Percentiles rank a stretch among this genome's conserved stretches.
Conservation (phyloP, 2,329 filamentous ascomycete genomes). For the Pseudocercospora ulei region DNA sequence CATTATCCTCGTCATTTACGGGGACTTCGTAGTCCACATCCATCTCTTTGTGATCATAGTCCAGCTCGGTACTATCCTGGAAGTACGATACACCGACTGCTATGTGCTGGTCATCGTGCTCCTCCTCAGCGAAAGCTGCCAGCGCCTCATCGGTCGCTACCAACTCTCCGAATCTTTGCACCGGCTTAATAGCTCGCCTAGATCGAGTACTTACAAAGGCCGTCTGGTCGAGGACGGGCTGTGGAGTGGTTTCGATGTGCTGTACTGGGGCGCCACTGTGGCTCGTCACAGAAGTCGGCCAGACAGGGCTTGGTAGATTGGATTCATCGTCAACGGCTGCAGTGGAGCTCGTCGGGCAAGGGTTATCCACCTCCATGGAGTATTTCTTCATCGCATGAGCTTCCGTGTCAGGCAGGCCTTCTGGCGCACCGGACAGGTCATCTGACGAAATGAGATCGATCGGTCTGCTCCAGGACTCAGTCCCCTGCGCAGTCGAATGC, state of each 20-base stretch:
- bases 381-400: too few relatives aligned
- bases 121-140: neutral
- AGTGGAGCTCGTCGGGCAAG: conserved; percentile 1
- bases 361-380: neutral
- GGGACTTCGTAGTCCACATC: too few relatives aligned
- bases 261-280: too few relatives aligned
- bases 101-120: neutral
- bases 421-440: neutral
- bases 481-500: too few relatives aligned
- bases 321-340: neutral
- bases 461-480: too few relatives aligned
- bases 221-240: too few relatives aligned
- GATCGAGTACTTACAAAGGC: neutral
- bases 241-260: too few relatives aligned
- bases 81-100: neutral
- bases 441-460: too few relatives aligned
- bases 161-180: neutral
- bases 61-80: neutral
- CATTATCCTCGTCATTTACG: neutral
- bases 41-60: neutral
- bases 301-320: too few relatives aligned
- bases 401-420: neutral
- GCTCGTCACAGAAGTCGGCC: too few relatives aligned
- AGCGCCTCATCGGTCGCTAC: neutral
- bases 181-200: conserved; percentile 4